A percentile compares a stretch with the other conserved stretches of the same genome.
Conservation (phyloP, 805 yeast species). For the Saccharomycopsis synnaedendra region DNA sequence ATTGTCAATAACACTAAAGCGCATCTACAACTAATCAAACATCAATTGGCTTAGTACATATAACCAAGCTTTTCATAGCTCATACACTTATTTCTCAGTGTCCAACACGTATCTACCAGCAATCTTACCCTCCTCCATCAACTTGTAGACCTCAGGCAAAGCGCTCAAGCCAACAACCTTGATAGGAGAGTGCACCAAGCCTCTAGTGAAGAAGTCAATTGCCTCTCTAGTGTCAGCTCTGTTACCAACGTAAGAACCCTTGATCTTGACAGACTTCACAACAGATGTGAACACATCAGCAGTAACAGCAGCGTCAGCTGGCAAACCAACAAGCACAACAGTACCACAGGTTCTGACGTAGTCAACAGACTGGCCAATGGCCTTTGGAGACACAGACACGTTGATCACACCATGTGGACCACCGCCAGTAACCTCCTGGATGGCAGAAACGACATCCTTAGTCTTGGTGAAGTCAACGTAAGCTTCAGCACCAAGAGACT, state of each 20-base stretch:
- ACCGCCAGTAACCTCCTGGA: slow-evolving; percentile 49
- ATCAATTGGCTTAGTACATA: no score
- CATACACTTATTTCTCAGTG: slow-evolving; percentile 21
- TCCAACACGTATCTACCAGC: slow-evolving; percentile 57
- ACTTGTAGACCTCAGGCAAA: slow-evolving; percentile 35
- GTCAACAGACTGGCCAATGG: slow-evolving; percentile 48
- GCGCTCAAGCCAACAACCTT: slow-evolving; percentile 43
- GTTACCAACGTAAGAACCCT: slow-evolving; percentile 51
- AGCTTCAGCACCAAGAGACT: slow-evolving; percentile 54
- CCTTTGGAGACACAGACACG: slow-evolving; percentile 62
- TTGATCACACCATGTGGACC: slow-evolving; percentile 72
- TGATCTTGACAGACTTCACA: slow-evolving; percentile 40
- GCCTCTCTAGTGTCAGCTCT: slow-evolving; percentile 52
- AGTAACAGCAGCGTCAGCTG: slow-evolving; percentile 44
- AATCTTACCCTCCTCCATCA: slow-evolving; percentile 53
- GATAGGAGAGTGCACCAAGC: slow-evolving; percentile 42
- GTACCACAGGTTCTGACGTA: slow-evolving; percentile 56
- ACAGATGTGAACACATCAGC: slow-evolving; percentile 45
- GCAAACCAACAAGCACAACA: slow-evolving; percentile 51
- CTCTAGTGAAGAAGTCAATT: slow-evolving; percentile 40
- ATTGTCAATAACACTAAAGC: no score
- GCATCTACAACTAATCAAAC: no score
- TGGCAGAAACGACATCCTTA: slow-evolving; percentile 43
- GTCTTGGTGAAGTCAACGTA: slow-evolving; percentile 48
- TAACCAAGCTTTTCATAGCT: no score